Conservation (phyloP, 192 early-diverging fungal genomes). For the Chytriomyces sp. region DNA sequence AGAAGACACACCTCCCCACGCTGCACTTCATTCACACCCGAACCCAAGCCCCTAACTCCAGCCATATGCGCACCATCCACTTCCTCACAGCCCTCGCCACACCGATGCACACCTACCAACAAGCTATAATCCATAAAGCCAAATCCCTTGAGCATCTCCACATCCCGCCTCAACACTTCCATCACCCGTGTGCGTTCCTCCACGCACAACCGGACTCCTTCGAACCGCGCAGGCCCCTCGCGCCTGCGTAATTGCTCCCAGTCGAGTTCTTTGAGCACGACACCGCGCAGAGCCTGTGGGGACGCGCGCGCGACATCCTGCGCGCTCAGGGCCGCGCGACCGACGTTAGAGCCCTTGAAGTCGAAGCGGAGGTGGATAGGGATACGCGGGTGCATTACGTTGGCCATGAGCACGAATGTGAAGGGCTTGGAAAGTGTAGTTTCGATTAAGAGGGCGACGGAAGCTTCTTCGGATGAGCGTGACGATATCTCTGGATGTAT, state of each 20-base stretch:
- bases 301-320: too few relatives aligned
- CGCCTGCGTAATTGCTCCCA: slow-evolving; percentile 34
- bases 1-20: too few relatives aligned
- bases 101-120: not conserved
- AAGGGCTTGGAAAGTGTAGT: slow-evolving; percentile 14
- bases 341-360: slow-evolving; percentile 46
- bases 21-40: too few relatives aligned
- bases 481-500: not conserved
- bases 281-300: too few relatives aligned
- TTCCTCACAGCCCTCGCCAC: too few relatives aligned
- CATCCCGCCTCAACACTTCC: slow-evolving; percentile 36
- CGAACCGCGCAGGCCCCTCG: slow-evolving; percentile 22
- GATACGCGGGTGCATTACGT: slow-evolving; percentile 38
- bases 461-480: too few relatives aligned
- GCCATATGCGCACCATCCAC: too few relatives aligned
- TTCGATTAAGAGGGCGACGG: too few relatives aligned
- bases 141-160: slow-evolving; percentile 34
- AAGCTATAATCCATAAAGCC: slow-evolving; percentile 53
- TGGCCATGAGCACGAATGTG: slow-evolving; percentile 46
- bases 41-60: too few relatives aligned
- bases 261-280: slow-evolving; percentile 50
- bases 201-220: slow-evolving; percentile 10
- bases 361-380: slow-evolving; percentile 34
- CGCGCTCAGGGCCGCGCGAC: too few relatives aligned
- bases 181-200: slow-evolving; percentile 17